Base-by-base conservation (phyloP, 345 rosid genomes). In the Luvunga scandens region DNA sequence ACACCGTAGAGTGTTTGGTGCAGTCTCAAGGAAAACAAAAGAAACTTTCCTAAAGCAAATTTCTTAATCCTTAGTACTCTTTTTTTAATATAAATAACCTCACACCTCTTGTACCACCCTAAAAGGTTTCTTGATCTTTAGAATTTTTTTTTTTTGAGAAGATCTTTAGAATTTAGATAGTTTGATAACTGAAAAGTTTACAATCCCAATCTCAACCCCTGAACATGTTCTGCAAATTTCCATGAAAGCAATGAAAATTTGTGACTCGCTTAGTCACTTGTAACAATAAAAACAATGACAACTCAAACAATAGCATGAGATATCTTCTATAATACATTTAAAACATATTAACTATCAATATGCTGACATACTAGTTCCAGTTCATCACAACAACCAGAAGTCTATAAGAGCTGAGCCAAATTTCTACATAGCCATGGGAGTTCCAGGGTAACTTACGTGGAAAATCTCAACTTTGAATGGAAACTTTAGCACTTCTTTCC, bases 401-500 rank as follows among this genome's bases (percentile, higher is more conserved):
- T 16, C 55, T 5, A 19, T 25, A 34, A 75, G 39, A 21, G 39
- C 36, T 31, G 13, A 66, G 45, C 30, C 75, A 33, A 24, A 10
- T 28, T 36, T 24, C 36, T 14, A 22, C 48, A 30, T 4, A 21
- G 8, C 21, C 27, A 36, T 10, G 22, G 12, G 21, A 66, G 9
- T 6, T 53, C 2, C 9, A 22, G 5, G 53, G 34, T 5, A n/a
- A 67, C 79, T 75, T 76, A 82, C 84, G 39, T 80, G 81, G 65
- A 80, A 86, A 71, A 73, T 28, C 78, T 86, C 85, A 59, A 82
- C 87, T 76, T 75, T 76, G 25, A 70, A 82, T 12, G 83, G 80
- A 25, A 76, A 73, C 57, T 69, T 78, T 24, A 28, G 53, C 64
- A 67, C 34, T 75, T 78, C 80, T 36, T 84, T 81, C 25, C 56